These are phyloP conservation scores for Lupinus albus DNA, from an alignment of 306 rosid species.

Conservation along the genomic window DNA sequence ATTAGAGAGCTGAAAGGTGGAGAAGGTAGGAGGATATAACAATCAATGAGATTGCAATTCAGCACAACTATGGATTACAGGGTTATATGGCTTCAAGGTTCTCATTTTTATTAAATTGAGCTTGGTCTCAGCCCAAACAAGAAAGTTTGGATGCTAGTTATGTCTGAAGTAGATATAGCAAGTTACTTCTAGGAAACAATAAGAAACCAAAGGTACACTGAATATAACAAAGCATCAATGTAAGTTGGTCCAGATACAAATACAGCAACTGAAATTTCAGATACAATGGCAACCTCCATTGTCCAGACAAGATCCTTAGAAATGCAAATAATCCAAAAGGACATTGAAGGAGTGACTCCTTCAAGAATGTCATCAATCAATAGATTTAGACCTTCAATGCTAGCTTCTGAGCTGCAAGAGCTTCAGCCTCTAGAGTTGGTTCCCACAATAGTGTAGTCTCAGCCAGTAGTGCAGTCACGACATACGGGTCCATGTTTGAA, in stretches of 20 bases:
- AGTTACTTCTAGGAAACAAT: not conserved
- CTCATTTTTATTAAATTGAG: not conserved
- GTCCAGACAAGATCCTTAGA: conserved; percentile 52
- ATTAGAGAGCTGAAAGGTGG: no score
- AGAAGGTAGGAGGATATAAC: no score
- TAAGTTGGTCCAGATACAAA: conserved; percentile 41
- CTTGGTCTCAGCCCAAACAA: no score
- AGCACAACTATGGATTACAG: no score
- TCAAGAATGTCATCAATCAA: conserved; percentile 27
- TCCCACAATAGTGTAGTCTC: conserved; percentile 88
- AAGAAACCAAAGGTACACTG: not conserved
- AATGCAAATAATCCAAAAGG: conserved; percentile 53
- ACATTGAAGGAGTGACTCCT: conserved; percentile 34
- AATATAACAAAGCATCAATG: conserved; percentile 41
- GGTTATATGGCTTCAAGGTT: not conserved
- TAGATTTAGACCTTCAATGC: conserved; percentile 68
- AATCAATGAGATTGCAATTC: no score
- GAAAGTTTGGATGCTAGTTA: not conserved
- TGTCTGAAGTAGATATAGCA: not conserved
- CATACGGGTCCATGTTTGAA: conserved; percentile 98
- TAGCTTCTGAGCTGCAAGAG: conserved; percentile 93
- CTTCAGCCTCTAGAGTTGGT: conserved; percentile 96
- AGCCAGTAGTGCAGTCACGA: conserved; percentile 79
- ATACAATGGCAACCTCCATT: conserved; percentile 46
- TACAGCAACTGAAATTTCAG: conserved; percentile 40